phyloP scores from a whole-genome alignment of 805 yeast genomes.

The Cyberlindnera amylophila region DNA sequence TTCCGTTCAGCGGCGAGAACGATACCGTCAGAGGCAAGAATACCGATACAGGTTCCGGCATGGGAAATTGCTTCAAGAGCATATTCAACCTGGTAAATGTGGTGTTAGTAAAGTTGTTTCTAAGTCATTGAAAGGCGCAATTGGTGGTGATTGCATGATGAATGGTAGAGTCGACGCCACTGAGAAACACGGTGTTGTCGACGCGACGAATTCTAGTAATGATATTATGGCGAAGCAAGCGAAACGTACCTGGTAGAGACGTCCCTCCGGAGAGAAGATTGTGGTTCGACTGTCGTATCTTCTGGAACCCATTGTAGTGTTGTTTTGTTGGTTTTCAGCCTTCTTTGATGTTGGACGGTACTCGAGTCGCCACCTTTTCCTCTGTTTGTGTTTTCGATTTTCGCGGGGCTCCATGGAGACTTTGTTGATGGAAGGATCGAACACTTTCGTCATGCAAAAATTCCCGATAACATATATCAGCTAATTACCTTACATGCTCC shows the following conservation, averaged over 20 bases:
- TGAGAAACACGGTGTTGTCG: too few species aligned
- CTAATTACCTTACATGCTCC: too few species aligned
- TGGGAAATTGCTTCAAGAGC: conserved; percentile 97
- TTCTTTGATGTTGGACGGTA: neutral
- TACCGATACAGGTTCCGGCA: conserved; percentile 96
- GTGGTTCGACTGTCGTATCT: conserved; percentile 99
- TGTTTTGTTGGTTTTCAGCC: neutral
- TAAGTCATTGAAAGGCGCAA: too few species aligned
- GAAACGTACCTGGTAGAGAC: conserved; percentile 79
- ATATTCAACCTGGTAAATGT: conserved; percentile 65
- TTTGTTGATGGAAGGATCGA: too few species aligned
- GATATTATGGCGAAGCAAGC: too few species aligned
- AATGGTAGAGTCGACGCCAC: neutral
- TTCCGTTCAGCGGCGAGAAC: conserved; percentile 96
- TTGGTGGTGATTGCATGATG: too few species aligned
- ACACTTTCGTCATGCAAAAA: too few species aligned
- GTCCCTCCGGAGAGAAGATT: conserved; percentile 97
- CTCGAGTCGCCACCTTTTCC: neutral
- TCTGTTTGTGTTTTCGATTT: neutral
- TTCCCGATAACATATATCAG: too few species aligned
- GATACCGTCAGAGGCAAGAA: conserved; percentile 81
- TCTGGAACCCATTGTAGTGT: conserved; percentile 68
- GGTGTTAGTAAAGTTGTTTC: conserved; percentile 10
- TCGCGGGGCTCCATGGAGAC: neutral
- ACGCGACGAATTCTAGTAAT: too few species aligned